A percentile compares a stretch with the other conserved stretches of the same genome.
Evolutionary conservation across 208 protist genomes (phyloP).

Genomic region (Leishmania turanica): DNA sequence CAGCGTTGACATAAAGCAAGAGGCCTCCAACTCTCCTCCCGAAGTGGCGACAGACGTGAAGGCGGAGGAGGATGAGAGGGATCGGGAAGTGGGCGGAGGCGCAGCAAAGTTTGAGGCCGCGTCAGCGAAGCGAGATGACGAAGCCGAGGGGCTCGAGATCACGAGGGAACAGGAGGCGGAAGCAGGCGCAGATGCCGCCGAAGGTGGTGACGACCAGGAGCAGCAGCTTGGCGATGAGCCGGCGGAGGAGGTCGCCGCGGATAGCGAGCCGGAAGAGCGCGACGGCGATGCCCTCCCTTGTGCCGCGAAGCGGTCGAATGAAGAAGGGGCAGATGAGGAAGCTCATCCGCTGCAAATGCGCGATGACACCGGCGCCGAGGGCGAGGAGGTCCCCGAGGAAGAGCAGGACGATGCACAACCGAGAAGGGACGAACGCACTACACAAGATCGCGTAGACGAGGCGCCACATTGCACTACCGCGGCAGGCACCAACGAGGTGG

Average conservation of each 20-base stretch:
- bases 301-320: background rate
- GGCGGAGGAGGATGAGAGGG: background rate
- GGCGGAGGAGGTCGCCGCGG: background rate
- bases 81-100: background rate
- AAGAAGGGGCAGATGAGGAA: background rate
- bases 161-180: slow-evolving; percentile 22
- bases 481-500: background rate
- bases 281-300: background rate
- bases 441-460: slow-evolving; percentile 9
- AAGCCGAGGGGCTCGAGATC: background rate
- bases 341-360: background rate
- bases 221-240: background rate
- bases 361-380: background rate
- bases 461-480: background rate
- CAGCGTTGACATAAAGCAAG: background rate
- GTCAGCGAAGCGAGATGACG: background rate
- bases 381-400: slow-evolving; percentile 4
- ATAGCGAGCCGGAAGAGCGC: background rate
- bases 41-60: background rate
- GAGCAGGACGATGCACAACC: slow-evolving; percentile 10
- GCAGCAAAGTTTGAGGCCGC: background rate
- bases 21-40: background rate
- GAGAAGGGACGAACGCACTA: slow-evolving; percentile 14
- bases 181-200: background rate
- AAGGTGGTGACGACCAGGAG: background rate